phyloP scores from a whole-genome alignment of 2,329 filamentous ascomycete genomes.

The Colletotrichum siamense region DNA sequence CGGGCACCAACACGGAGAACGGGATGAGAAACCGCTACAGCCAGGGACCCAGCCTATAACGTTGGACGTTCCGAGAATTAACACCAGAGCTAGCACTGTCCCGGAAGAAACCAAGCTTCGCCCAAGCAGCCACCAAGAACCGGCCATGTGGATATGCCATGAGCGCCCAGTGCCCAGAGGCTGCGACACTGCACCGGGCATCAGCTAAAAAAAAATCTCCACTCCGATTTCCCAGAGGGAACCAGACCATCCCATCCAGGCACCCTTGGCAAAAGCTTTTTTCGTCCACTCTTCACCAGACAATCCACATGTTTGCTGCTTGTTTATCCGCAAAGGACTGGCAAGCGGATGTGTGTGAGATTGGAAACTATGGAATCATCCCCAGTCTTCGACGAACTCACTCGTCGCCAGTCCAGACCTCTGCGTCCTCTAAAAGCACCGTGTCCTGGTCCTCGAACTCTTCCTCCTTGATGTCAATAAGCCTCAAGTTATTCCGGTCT shows the following conservation, averaged over 20 bases:
- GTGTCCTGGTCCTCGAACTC: constrained; percentile 16
- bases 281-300: not conserved
- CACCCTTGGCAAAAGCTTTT: constrained; percentile 21
- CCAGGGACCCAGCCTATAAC: not conserved
- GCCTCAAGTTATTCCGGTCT: constrained; percentile 18
- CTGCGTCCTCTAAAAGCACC: not conserved
- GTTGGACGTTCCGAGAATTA: not conserved
- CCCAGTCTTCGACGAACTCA: not conserved
- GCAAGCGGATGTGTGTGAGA: not conserved
- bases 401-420: not conserved
- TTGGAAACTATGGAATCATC: not conserved
- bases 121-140: not conserved
- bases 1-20: not conserved
- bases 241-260: not conserved
- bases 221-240: not conserved
- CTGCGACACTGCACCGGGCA: not conserved
- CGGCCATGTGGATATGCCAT: not conserved
- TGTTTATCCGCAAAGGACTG: not conserved
- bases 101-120: not conserved
- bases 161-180: not conserved
- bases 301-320: not conserved
- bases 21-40: not conserved
- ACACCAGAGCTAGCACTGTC: not conserved
- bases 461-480: constrained; percentile 19
- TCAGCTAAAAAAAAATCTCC: not conserved